Base-by-base conservation (phyloP, 352 stramenopile genomes). In the Pythium pyrilobum region DNA sequence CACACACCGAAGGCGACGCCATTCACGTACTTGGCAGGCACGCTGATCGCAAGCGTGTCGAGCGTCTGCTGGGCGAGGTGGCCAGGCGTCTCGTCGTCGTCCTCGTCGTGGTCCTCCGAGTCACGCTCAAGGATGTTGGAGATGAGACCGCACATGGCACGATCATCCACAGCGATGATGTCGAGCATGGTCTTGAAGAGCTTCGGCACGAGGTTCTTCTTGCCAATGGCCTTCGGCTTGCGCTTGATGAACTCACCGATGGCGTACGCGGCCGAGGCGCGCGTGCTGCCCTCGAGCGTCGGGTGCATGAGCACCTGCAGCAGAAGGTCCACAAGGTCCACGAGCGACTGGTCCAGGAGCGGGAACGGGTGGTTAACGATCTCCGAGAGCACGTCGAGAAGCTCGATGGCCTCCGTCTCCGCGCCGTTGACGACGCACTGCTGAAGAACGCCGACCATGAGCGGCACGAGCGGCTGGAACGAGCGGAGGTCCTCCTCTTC, bases 211-310 rank as follows among this genome's bases (percentile, higher is more conserved):
- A 93, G 65, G 34, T 79, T 69, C 64, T 85, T 87, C 78, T 93
- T 95, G 52, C 81, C 82, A 10, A 95, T 71, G n/a, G 83, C 85
- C 74, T 95, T 95, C 16, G 84, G 84, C 67, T 95, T 95, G 64
- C 85, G 85, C 68, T 92, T 92, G 47, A 93, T 82, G 58, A 95
- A 89, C 62, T 92, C 81, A 29, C 84, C 83, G 15, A 93, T 80
- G 11, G 80, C 79, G 64, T 87, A 89, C 34, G 75, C 85, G n/a
- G 84, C 84, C 32, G 84, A 87, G 2, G 82, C 78, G 29, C 82
- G 84, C 15, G 82, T 95, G 57, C 71, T 81, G 20, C 81, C 74
- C 55, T 95, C 84, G 15, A 95, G 72, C 53, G 79, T 72, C 34
- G 87, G 71, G 16, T 85, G 74, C 33, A 87, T 44, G 25, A 92